Evolutionary conservation across 306 rosid species (phyloP), one percentile per base, ranked within the genome.

Genomic region (Cucumis cinereus): DNA sequence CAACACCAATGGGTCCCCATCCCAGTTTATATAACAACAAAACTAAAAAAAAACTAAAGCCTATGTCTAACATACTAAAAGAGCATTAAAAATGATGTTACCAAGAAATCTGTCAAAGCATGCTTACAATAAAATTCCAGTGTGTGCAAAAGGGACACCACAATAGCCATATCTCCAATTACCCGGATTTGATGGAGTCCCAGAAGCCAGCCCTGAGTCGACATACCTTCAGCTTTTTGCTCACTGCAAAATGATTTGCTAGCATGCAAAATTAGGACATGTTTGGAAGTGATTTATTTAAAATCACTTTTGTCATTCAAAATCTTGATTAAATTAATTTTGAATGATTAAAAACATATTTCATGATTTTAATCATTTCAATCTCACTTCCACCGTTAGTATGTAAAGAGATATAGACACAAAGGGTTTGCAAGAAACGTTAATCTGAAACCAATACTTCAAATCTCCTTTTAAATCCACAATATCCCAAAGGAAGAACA

Each of bases 181-280:
- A 94, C 99, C 99, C 97, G 77, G 99, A 89, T 84, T 85, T 94
- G 79, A 94, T 89, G 63, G 93, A 89, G 36, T 94, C 97, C 99
- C 99, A 94, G 53, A 92, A 92, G 79, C 93, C 86, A 84, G 96
- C 89, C 75, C 80, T 89, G 81, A 89, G 87, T 79, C 78, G 87
- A 81, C 82, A 89, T 81, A 77, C 58, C 76, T 72, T 89, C 7
- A 81, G 77, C 86, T 82, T 89, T 84, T 73, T 88, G 35, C 85
- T 81, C 10, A 71, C 99, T 90, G 90, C 77, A 79, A 80, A 55
- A 50, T 16, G 12, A 24, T 71, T 24, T 2, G 7, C n/a, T 3
- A 26, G 8, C 11, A 38, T 9, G 12, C 26, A 66, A 36, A 38
- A 38, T 38, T 38, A 66, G 47, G 52, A 3, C 52, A 45, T 45